Percentiles rank a stretch among this genome's conserved stretches.
These are phyloP conservation scores for Candida xyloterini DNA, from an alignment of 805 yeast species.

Conservation along the genomic window DNA sequence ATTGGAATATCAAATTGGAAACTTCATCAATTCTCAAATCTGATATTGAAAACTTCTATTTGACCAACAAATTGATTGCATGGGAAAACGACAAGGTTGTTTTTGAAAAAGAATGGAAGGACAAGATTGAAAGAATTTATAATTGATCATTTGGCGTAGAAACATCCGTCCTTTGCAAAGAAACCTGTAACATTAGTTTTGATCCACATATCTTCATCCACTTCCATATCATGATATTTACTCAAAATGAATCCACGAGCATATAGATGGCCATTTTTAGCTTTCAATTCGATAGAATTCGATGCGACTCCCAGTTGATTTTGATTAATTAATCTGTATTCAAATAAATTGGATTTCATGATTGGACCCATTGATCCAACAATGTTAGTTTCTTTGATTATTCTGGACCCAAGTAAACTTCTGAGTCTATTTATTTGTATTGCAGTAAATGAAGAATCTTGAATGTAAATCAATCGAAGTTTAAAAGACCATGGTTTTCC, in stretches of 20 bases:
- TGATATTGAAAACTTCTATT: conserved; percentile 33
- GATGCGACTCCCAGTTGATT: conserved; percentile 54
- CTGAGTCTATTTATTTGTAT: conserved; percentile 38
- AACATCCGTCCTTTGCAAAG: conserved; percentile 73
- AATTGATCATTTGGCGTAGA: conserved; percentile 43
- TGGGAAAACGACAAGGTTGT: conserved; percentile 33
- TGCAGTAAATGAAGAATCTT: conserved; percentile 20
- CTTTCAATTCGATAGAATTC: conserved; percentile 59
- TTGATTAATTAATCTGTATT: conserved; percentile 48
- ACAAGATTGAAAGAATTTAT: conserved; percentile 34
- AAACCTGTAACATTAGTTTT: conserved; percentile 48
- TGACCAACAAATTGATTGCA: conserved; percentile 35
- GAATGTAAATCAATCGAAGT: conserved; percentile 43
- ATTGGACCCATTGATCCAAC: conserved; percentile 55
- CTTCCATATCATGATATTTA: conserved; percentile 27
- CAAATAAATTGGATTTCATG: conserved; percentile 56
- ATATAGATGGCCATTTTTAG: conserved; percentile 50
- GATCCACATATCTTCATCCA: conserved; percentile 50
- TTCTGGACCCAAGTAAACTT: conserved; percentile 46
- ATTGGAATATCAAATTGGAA: conserved; percentile 38
- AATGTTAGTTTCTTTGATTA: conserved; percentile 48
- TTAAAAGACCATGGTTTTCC: conserved; percentile 28
- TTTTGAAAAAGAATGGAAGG: conserved; percentile 35
- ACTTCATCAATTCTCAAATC: conserved; percentile 32
- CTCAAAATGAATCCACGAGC: conserved; percentile 70